A percentile compares a stretch with the other conserved stretches of the same genome.
Conservation (phyloP, 1,284 basidiomycete species). For the Pholiota adiposa region DNA sequence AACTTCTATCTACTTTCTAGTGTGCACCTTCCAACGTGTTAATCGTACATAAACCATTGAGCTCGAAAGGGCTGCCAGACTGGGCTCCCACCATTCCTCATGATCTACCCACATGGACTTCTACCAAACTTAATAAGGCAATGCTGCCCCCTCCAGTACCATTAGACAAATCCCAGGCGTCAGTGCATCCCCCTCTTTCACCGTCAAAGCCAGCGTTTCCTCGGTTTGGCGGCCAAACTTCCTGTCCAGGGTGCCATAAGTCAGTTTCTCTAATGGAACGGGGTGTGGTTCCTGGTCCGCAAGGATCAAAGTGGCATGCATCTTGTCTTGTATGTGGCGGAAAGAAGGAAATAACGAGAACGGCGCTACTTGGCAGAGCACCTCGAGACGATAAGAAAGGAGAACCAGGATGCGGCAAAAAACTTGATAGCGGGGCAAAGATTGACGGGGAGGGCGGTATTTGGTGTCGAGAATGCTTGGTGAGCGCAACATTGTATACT, state of each 20-base stretch:
- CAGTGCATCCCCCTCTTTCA: constrained; percentile 42
- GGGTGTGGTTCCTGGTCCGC: constrained; percentile 81
- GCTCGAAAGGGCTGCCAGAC: constrained; percentile 16
- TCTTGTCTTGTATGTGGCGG: constrained; percentile 81
- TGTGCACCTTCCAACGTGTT: constrained; percentile 64
- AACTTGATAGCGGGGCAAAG: constrained; percentile 82
- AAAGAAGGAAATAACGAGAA: constrained; percentile 44
- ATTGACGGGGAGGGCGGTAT: constrained; percentile 67
- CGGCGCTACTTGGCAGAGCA: constrained; percentile 41
- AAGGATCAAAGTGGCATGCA: constrained; percentile 78
- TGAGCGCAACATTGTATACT: too few relatives aligned
- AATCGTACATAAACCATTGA: constrained; percentile 12
- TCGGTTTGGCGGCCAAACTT: constrained; percentile 66
- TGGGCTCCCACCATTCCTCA: constrained; percentile 14
- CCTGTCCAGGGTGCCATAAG: constrained; percentile 75
- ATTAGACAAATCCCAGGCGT: constrained; percentile 33
- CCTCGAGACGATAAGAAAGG: constrained; percentile 47
- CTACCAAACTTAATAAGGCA: constrained; percentile 5
- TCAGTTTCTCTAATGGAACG: constrained; percentile 80
- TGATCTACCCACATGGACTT: constrained; percentile 10
- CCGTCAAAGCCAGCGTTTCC: constrained; percentile 43
- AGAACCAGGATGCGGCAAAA: constrained; percentile 79
- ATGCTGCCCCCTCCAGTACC: constrained; percentile 22
- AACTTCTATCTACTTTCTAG: constrained; percentile 44
- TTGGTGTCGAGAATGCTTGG: constrained; percentile 84